phyloP scores from a whole-genome alignment of 129 eudicot species.

The Flaveria ramosissima region DNA sequence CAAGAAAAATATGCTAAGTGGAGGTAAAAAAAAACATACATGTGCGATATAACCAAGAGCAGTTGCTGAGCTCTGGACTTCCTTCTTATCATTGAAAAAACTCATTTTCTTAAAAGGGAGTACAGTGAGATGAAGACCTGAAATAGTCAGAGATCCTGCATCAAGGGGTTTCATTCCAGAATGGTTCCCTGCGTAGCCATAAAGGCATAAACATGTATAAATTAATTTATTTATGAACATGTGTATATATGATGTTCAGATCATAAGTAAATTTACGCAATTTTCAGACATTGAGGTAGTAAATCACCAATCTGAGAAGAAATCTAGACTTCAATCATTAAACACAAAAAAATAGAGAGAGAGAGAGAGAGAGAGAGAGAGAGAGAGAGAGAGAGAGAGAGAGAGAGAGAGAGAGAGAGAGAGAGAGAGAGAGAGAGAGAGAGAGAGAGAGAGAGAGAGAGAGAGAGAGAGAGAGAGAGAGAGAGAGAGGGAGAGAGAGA shows the following conservation, averaged over 20 bases:
- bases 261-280: neutral
- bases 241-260: neutral
- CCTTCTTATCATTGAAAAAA: constrained; percentile 95
- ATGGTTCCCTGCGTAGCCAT: constrained; percentile 56
- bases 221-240: neutral
- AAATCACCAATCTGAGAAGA: neutral
- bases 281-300: constrained; percentile 6
- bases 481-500: neutral
- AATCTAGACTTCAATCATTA: neutral
- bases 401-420: too few relatives aligned
- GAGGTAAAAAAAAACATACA: constrained; percentile 48
- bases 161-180: constrained; percentile 63
- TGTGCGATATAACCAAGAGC: constrained; percentile 99
- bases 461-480: neutral
- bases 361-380: neutral
- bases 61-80: constrained; percentile 88
- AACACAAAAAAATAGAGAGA: neutral
- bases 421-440: too few relatives aligned
- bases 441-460: neutral
- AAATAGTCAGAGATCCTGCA: constrained; percentile 78
- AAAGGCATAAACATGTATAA: constrained; percentile 23
- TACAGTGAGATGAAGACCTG: constrained; percentile 80
- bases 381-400: too few relatives aligned
- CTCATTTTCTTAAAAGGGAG: constrained; percentile 82
- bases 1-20: constrained; percentile 18